Percentiles rank a stretch among this genome's conserved stretches.
Evolutionary conservation across 2,329 filamentous ascomycete species (phyloP).

Genomic region (Lachnellula occidentalis): DNA sequence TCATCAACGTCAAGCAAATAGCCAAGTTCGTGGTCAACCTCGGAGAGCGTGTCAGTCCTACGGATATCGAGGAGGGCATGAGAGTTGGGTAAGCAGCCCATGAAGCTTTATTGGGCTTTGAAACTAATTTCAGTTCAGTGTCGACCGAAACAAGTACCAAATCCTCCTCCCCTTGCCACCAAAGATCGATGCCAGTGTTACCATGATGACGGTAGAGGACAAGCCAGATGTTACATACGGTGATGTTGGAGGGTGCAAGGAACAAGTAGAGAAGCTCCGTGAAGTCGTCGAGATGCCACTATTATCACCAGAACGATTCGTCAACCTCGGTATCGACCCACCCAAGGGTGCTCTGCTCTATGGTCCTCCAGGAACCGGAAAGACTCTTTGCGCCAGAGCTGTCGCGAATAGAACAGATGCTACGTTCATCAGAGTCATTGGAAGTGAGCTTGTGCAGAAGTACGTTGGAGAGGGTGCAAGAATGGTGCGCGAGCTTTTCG

Average conservation of each 20-base stretch:
- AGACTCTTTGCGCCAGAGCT: conserved; percentile 94
- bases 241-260: conserved; percentile 97
- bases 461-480: conserved; percentile 97
- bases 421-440: conserved; percentile 97
- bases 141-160: conserved; percentile 98
- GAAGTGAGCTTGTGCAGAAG: conserved; percentile 96
- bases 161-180: conserved; percentile 93
- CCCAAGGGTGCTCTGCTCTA: conserved; percentile 97
- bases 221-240: conserved; percentile 99
- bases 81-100: conserved; percentile 64
- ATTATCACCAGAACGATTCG: conserved; percentile 92
- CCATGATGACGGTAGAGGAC: conserved; percentile 99
- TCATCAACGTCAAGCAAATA: conserved; percentile 99
- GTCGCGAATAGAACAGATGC: conserved; percentile 97
- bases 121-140: conserved; percentile 40
- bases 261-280: conserved; percentile 97
- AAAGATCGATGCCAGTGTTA: conserved; percentile 98
- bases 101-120: conserved; percentile 7
- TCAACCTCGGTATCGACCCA: conserved; percentile 97
- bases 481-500: conserved; percentile 98
- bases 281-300: conserved; percentile 99
- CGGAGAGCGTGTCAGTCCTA: conserved; percentile 92
- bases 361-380: conserved; percentile 95
- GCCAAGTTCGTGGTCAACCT: conserved; percentile 99
- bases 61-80: conserved; percentile 99